Evolutionary conservation across 176 grass and related monocot species (phyloP).

Genomic region (Carex cristatella): DNA sequence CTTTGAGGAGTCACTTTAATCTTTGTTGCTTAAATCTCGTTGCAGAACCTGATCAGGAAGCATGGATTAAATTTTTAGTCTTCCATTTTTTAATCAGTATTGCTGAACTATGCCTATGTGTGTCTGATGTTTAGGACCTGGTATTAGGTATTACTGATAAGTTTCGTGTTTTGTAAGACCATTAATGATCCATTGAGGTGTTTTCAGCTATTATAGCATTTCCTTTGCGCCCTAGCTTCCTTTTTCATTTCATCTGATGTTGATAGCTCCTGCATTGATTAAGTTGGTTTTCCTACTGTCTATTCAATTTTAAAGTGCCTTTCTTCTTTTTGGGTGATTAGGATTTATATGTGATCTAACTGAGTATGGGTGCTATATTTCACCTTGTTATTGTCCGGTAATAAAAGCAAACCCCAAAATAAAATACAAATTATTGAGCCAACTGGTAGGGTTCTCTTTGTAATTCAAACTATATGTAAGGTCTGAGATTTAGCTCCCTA

Average conservation of each 20-base stretch:
- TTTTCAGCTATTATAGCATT: not conserved
- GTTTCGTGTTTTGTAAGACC: not conserved
- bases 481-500: not conserved
- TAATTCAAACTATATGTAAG: not conserved
- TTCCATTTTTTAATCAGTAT: not conserved
- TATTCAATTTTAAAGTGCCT: not conserved
- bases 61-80: not conserved
- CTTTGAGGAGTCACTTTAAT: not conserved
- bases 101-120: not conserved
- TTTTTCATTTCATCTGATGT: not conserved
- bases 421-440: not conserved
- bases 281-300: not conserved
- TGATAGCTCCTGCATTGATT: not conserved
- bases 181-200: not conserved
- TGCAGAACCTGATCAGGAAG: not conserved
- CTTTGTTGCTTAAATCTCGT: not conserved
- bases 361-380: not conserved
- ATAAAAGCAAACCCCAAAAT: not conserved
- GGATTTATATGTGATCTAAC: not conserved
- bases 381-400: constrained; percentile 1
- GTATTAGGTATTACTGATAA: not conserved
- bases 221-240: not conserved
- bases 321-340: not conserved
- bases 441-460: not conserved
- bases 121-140: not conserved